Evolutionary conservation across 441 rosid species (phyloP).

Genomic region (Adansonia gregorii): DNA sequence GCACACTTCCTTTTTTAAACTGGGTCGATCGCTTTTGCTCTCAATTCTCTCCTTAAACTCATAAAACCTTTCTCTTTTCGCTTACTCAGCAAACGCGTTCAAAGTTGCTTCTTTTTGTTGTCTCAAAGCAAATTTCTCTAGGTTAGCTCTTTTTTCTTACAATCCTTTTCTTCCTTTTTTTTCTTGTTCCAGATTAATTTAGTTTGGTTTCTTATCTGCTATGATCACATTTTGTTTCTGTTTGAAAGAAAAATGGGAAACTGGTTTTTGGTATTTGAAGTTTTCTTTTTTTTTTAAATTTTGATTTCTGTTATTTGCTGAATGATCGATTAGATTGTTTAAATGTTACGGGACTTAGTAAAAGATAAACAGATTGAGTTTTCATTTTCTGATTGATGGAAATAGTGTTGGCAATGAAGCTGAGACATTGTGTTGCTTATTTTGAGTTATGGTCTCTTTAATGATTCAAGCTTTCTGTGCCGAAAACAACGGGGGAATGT

Average conservation of each 20-base stretch:
- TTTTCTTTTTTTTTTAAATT: neutral
- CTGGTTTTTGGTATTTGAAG: slow-evolving; percentile 1
- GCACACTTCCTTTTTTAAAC: neutral
- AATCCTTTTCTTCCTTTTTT: neutral
- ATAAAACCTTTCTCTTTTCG: neutral
- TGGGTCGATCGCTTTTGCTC: neutral
- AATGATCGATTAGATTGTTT: neutral
- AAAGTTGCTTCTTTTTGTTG: neutral
- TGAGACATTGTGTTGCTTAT: neutral
- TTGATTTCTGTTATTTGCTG: neutral
- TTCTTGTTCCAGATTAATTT: neutral
- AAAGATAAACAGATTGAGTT: neutral
- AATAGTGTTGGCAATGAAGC: neutral
- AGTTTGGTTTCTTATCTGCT: neutral
- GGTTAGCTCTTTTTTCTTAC: slow-evolving; percentile 5
- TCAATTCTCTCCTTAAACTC: neutral
- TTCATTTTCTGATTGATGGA: neutral
- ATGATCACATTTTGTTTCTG: neutral
- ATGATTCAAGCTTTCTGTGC: neutral
- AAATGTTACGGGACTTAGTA: neutral
- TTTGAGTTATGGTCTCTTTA: slow-evolving; percentile 1
- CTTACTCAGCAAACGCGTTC: slow-evolving; percentile 10
- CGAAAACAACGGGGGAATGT: neutral
- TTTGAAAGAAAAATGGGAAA: slow-evolving; percentile 13
- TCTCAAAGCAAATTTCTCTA: neutral